Base-by-base conservation (phyloP, 176 grass and related monocot species). In the Chloris gayana region DNA sequence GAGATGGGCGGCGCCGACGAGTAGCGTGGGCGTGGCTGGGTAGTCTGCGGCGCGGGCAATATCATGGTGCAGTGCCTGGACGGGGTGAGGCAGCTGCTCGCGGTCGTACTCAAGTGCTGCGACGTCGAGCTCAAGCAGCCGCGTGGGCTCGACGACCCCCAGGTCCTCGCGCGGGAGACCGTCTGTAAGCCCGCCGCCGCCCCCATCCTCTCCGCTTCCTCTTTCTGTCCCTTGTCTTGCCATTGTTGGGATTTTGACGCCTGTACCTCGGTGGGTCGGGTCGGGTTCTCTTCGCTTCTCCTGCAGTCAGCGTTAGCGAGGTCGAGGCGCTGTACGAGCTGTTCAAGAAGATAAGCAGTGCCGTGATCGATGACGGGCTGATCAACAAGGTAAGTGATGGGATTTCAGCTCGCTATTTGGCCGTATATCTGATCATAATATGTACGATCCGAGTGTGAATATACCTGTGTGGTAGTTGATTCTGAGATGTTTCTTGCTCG, bases 61-160 rank as follows among this genome's bases (percentile, higher is more conserved):
- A 98, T 67, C 81, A 95, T 98, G 95, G 89, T 91, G 88, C 88
- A 94, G 92, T 98, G 95, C 83, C 82, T 93, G 76, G 95, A 98
- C 41, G 88, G 85, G 13, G 83, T 86, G 74, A 91, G 70, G 86
- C 95, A 98, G 72, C 78, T 92, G 30, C 70, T 95, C 65, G 86
- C 86, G 83, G 84, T 76, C 76, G 41, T 98, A 29, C 83, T 94
- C 76, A 87, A 44, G 69, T 95, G 95, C 77, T 98, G 86, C 72
- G 92, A 94, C 84, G 67, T 95, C 77, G 95, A 98, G 57, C 78
- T 90, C 69, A 90, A 84, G 72, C 90, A 83, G 62, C 51, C 92
- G 18, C 76, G 84, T 12, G 95, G 92, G 61, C 95, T 98, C 70
- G 86, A 93, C 70, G 88, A 95, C 38, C 90, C 92, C 50, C 88